Evolutionary conservation across 805 yeast genomes (phyloP).

Genomic region (Wickerhamomyces sydowiorum): DNA sequence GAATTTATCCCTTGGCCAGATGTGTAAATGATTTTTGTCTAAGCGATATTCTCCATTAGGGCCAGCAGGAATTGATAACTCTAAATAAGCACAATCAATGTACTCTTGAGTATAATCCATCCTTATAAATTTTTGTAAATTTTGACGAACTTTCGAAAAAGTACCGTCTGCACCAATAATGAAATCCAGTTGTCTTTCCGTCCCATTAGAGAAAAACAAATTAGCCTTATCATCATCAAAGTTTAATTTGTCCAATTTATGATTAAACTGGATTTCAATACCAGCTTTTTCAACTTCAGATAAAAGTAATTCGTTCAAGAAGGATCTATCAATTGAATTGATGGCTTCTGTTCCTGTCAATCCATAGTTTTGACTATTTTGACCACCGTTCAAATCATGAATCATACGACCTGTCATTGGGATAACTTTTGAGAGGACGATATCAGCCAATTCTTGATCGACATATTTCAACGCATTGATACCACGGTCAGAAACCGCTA

Average conservation of each 20-base stretch:
- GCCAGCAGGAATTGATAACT: conserved; percentile 66
- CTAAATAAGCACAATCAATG: conserved; percentile 80
- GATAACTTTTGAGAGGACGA: conserved; percentile 54
- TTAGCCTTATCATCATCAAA: conserved; percentile 21
- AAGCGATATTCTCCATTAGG: conserved; percentile 31
- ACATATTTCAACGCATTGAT: conserved; percentile 61
- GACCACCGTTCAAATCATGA: conserved; percentile 60
- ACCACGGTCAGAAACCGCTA: conserved; percentile 87
- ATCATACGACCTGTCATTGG: conserved; percentile 93
- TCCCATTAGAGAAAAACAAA: conserved; percentile 18
- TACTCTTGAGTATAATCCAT: conserved; percentile 73
- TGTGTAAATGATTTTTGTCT: conserved; percentile 72
- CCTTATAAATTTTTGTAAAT: conserved; percentile 57
- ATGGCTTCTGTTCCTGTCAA: conserved; percentile 69
- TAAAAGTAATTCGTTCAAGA: conserved; percentile 58
- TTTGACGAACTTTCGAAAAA: conserved; percentile 65
- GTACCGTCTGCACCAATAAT: conserved; percentile 87
- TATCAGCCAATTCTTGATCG: conserved; percentile 49
- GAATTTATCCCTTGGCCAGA: conserved; percentile 84
- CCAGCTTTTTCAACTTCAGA: conserved; percentile 52
- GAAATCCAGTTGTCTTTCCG: conserved; percentile 38
- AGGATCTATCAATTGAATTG: conserved; percentile 76
- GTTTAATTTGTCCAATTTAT: conserved; percentile 45
- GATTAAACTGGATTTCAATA: conserved; percentile 46
- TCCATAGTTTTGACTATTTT: conserved; percentile 71